Percentiles rank a stretch among this genome's conserved stretches.
These are phyloP conservation scores for Saccharomycopsis hybrid DNA, from an alignment of 1,139 yeast species.

Conservation along the genomic window DNA sequence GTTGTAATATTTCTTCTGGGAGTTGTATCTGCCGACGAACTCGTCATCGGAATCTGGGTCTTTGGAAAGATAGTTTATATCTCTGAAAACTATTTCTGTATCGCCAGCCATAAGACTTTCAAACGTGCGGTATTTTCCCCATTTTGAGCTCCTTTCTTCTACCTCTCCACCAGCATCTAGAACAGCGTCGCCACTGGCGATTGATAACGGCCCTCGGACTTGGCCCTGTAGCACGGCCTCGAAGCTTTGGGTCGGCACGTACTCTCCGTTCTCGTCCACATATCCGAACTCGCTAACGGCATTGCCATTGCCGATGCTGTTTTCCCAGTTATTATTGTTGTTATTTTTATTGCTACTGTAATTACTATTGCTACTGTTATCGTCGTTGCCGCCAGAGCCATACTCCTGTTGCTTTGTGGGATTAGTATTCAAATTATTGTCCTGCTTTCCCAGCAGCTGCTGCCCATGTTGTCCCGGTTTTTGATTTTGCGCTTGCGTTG, in stretches of 20 bases:
- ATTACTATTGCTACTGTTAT: too few species aligned
- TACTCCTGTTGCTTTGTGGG: too few species aligned
- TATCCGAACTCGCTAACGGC: conserved; percentile 1
- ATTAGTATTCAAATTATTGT: background rate
- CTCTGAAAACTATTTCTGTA: background rate
- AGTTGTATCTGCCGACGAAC: conserved; percentile 11
- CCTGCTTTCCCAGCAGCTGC: too few species aligned
- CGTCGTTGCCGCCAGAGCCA: background rate
- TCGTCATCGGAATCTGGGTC: conserved; percentile 20
- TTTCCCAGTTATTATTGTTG: too few species aligned
- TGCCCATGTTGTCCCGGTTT: too few species aligned
- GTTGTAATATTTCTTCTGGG: conserved; percentile 10
- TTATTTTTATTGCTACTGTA: too few species aligned
- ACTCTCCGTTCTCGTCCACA: conserved; percentile 3
- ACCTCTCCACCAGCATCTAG: too few species aligned
- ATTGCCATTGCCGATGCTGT: background rate
- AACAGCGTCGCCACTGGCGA: too few species aligned
- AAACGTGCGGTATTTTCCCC: background rate
- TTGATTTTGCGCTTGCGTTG: too few species aligned
- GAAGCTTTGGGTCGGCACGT: background rate
- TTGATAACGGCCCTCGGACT: too few species aligned
- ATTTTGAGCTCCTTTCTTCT: too few species aligned
- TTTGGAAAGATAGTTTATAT: background rate
- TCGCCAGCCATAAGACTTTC: background rate
- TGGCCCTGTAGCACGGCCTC: background rate